Conservation (phyloP, 331 rosid genomes). For the Dryas integrifolia region DNA sequence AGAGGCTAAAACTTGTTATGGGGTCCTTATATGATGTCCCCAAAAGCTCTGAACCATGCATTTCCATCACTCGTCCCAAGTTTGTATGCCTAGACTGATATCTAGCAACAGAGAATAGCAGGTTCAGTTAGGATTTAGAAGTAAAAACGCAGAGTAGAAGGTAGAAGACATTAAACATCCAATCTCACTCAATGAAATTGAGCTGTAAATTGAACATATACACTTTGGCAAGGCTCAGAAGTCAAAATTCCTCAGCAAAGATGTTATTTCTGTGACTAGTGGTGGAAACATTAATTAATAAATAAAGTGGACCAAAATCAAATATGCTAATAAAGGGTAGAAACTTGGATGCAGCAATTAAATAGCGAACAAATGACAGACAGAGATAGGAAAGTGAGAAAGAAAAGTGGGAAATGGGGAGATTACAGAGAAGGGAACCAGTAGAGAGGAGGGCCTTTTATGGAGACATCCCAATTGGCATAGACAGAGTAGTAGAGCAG, state of each 20-base stretch:
- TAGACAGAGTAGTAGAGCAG: constrained; percentile 52
- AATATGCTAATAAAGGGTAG: neutral
- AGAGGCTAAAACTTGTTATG: constrained; percentile 55
- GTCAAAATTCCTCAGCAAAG: too few relatives aligned
- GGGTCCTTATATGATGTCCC: constrained; percentile 75
- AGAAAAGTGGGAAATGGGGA: neutral
- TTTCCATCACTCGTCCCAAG: constrained; percentile 72
- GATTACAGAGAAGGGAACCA: constrained; percentile 78
- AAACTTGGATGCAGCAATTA: neutral
- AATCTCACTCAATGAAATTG: neutral
- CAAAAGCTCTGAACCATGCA: constrained; percentile 53
- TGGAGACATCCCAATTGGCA: constrained; percentile 34
- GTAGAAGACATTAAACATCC: neutral
- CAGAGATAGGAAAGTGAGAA: neutral
- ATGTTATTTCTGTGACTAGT: too few relatives aligned
- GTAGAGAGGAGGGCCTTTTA: constrained; percentile 54
- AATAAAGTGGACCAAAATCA: neutral
- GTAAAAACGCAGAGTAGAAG: neutral
- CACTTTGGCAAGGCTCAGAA: too few relatives aligned
- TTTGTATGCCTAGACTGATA: constrained; percentile 49
- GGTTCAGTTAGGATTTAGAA: neutral
- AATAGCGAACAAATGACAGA: neutral
- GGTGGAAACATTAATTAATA: too few relatives aligned
- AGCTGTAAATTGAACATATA: neutral
- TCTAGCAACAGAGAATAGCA: constrained; percentile 33